phyloP scores from a whole-genome alignment of 495 filamentous ascomycete genomes.

The Podospora conica region DNA sequence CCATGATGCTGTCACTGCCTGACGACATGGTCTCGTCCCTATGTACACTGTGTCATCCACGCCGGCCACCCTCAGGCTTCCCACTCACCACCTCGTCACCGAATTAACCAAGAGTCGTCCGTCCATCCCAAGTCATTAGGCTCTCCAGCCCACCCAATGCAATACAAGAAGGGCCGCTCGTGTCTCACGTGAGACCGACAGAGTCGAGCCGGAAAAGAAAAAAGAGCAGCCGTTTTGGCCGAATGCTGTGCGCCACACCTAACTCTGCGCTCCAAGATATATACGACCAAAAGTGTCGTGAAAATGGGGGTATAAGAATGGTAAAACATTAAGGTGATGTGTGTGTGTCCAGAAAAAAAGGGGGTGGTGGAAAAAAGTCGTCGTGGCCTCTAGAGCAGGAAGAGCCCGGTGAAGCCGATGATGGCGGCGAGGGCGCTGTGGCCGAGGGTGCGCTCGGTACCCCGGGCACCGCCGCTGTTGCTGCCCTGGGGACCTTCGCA shows the following conservation, averaged over 20 bases:
- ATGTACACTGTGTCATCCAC: not conserved
- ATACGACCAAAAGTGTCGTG: not conserved
- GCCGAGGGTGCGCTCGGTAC: constrained; percentile 36
- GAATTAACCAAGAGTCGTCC: not conserved
- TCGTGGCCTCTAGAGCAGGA: constrained; percentile 32
- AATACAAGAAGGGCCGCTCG: not conserved
- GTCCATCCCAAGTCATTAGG: not conserved
- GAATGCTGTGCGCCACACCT: not conserved
- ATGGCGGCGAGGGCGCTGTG: constrained; percentile 46
- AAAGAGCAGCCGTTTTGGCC: not conserved
- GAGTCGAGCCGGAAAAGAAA: not conserved
- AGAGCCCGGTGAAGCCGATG: constrained; percentile 40
- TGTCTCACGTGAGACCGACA: not conserved
- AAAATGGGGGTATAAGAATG: constrained; percentile 6
- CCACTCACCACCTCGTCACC: not conserved
- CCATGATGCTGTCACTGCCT: not conserved
- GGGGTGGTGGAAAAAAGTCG: not conserved
- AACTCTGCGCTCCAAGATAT: not conserved
- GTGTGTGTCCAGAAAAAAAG: not conserved
- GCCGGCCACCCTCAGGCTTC: not conserved
- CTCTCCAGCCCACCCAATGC: not conserved
- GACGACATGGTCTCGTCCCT: not conserved
- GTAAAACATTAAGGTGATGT: not conserved
- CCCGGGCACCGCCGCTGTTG: constrained; percentile 24
- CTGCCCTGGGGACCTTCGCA: constrained; percentile 17